These are phyloP conservation scores for Phellinidium pouzarii DNA, from an alignment of 1,284 basidiomycete species.

Conservation along the genomic window DNA sequence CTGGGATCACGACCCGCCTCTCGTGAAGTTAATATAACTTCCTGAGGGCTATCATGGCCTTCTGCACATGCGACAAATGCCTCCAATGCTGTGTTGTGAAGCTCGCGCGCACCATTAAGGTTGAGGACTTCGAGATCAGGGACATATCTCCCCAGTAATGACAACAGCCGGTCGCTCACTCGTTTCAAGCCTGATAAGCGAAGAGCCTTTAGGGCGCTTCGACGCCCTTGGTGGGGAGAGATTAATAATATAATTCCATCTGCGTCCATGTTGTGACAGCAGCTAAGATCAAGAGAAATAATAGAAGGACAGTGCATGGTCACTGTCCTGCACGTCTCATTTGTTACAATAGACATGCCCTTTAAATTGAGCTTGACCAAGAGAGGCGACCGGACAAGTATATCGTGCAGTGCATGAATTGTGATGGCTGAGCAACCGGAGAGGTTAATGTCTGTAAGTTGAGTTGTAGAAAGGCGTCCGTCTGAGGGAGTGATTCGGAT, in stretches of 20 bases:
- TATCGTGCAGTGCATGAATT: slow-evolving; percentile 57
- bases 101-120: slow-evolving; percentile 60
- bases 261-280: slow-evolving; percentile 63
- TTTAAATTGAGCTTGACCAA: slow-evolving; percentile 59
- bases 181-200: slow-evolving; percentile 59
- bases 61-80: slow-evolving; percentile 58
- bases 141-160: slow-evolving; percentile 51
- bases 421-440: slow-evolving; percentile 67
- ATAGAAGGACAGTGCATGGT: slow-evolving; percentile 50
- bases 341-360: slow-evolving; percentile 62
- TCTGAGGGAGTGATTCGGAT: slow-evolving; percentile 29
- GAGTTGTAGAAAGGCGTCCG: slow-evolving; percentile 40
- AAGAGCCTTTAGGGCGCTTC: slow-evolving; percentile 49
- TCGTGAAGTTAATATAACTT: slow-evolving; percentile 48
- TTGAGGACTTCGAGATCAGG: slow-evolving; percentile 80
- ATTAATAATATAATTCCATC: slow-evolving; percentile 32
- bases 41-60: slow-evolving; percentile 28
- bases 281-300: slow-evolving; percentile 61
- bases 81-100: slow-evolving; percentile 71
- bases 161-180: slow-evolving; percentile 54
- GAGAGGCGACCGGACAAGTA: slow-evolving; percentile 63
- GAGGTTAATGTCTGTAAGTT: slow-evolving; percentile 66
- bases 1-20: slow-evolving; percentile 57
- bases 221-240: slow-evolving; percentile 34
- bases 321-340: slow-evolving; percentile 66